Conservation (phyloP, 306 rosid species). For the Vicia faba region DNA sequence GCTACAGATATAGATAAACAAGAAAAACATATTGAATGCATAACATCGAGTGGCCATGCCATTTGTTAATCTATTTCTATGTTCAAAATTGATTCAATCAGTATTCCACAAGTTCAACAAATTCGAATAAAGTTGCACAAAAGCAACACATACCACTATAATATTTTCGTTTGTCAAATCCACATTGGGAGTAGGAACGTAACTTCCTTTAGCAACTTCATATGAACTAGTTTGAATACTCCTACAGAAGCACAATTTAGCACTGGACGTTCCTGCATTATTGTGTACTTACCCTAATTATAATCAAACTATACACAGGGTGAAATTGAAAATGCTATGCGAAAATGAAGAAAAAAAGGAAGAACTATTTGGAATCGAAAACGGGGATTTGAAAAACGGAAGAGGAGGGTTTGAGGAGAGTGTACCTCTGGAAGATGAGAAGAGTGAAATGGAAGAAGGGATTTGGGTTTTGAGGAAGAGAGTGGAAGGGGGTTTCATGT, state of each 20-base stretch:
- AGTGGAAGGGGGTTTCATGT: conserved; percentile 54
- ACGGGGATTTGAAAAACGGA: not conserved
- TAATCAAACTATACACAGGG: not conserved
- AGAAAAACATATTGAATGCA: not conserved
- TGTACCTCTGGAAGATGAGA: conserved; percentile 53
- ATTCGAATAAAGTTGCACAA: not conserved
- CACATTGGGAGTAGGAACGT: conserved; percentile 55
- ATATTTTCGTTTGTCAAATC: conserved; percentile 47
- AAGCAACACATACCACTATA: conserved; percentile 43
- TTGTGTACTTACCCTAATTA: not conserved
- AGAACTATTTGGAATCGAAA: not conserved
- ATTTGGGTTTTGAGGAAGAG: conserved; percentile 59
- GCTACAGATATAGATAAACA: not conserved
- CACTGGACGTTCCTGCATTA: conserved; percentile 37
- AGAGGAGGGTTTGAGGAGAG: not conserved
- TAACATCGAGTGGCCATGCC: not conserved
- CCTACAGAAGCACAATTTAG: conserved; percentile 48
- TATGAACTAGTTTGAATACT: conserved; percentile 68
- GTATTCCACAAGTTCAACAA: not conserved
- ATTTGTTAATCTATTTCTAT: not conserved
- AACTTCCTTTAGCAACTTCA: conserved; percentile 80
- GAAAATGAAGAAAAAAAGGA: not conserved
- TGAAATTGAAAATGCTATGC: not conserved
- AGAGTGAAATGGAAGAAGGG: conserved; percentile 48
- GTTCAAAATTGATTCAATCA: not conserved